Evolutionary conservation across 495 filamentous ascomycete genomes (phyloP), one percentile per base, ranked within the genome.

Genomic region (Xylaria bambusicola): DNA sequence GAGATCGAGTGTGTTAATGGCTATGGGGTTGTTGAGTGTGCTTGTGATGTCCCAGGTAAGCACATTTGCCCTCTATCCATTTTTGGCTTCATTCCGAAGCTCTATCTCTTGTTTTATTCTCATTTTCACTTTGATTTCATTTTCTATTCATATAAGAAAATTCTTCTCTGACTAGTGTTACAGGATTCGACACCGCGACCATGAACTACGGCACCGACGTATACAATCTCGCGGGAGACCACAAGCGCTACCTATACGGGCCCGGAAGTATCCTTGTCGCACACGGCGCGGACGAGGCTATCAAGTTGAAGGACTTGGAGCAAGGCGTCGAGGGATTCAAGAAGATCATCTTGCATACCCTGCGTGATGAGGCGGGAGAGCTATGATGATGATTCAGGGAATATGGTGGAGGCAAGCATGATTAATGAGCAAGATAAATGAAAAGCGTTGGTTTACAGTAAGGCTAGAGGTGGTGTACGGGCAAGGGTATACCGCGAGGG

Each of bases 171-270:
- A 15, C 12, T 13, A 38, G 45, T 7, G 7, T 12, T 20, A 18
- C 29, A 83, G 82, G 91, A 0, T 97, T 97, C 58, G 83, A 92
- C 29, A 85, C 84, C 0, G 85, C 85, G 10, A 84, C 88, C 0
- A 90, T 91, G 2, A 96, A 95, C 60, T 98, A 97, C 68, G 93
- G 93, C 3, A 98, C 93, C 9, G 93, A 98, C 73, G 86, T 97
- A 31, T 89, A 90, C 1, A 86, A 91, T 58, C 68, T 98, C 42
- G 62, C 84, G 18, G 84, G 86, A 6, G 79, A 85, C 27, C 88
- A 93, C 48, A 89, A 88, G 73, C 82, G 86, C 52, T 98, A 96
- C 71, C 76, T 96, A 38, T 98, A 92, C 74, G 93, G 92, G 0
- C 92, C 91, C 0, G 93, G 93, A 0, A 89, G 78, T 56, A 97